These are phyloP conservation scores for Penicillium decumbens DNA, from an alignment of 2,329 filamentous ascomycete genomes.

Conservation along the genomic window DNA sequence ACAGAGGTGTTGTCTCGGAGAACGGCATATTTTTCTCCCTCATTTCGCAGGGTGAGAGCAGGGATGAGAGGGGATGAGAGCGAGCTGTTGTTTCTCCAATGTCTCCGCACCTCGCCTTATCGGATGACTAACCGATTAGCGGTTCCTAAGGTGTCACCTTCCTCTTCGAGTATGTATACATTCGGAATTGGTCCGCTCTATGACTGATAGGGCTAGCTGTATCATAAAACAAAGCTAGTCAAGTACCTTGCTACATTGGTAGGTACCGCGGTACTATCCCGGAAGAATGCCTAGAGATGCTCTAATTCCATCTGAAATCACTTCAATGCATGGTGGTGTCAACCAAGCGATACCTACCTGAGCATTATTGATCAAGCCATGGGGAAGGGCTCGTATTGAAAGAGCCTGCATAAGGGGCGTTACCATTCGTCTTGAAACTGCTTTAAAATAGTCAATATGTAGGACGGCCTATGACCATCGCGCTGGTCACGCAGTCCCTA, in stretches of 20 bases:
- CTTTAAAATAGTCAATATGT: too few relatives aligned
- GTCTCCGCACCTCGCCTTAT: constrained; percentile 20
- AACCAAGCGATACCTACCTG: neutral
- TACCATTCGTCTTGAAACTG: too few relatives aligned
- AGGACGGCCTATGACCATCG: too few relatives aligned
- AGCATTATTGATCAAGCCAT: too few relatives aligned
- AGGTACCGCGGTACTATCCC: neutral
- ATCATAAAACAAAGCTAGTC: neutral
- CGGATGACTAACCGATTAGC: constrained; percentile 13
- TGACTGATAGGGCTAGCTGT: neutral
- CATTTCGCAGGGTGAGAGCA: constrained; percentile 20
- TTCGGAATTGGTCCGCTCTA: neutral
- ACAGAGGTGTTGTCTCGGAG: constrained; percentile 41
- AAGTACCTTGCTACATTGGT: neutral
- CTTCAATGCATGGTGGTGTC: neutral
- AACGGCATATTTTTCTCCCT: constrained; percentile 37
- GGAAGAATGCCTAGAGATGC: too few relatives aligned
- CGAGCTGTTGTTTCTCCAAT: neutral
- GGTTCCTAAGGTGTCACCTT: constrained; percentile 1
- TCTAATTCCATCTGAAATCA: neutral
- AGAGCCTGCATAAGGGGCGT: too few relatives aligned
- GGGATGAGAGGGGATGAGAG: constrained; percentile 1
- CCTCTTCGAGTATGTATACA: neutral
- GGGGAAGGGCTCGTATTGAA: too few relatives aligned
- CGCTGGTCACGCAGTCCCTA: too few relatives aligned